phyloP scores from a whole-genome alignment of 768 basidiomycete species.

The Clitopilus hobsonii region DNA sequence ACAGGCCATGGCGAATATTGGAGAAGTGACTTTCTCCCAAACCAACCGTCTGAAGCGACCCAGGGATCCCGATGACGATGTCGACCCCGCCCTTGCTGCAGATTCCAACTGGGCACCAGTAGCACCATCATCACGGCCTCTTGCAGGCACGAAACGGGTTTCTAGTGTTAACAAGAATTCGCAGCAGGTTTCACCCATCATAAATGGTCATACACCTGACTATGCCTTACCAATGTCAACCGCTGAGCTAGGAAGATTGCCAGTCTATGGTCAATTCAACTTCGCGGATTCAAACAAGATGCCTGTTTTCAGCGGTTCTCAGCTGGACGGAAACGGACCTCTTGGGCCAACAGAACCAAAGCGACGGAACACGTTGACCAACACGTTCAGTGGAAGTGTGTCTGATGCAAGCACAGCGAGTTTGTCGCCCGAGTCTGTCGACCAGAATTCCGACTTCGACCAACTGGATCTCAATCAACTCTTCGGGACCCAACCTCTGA shows the following conservation, averaged over 20 bases:
- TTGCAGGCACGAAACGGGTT: constrained; percentile 24
- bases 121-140: constrained; percentile 10
- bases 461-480: background rate
- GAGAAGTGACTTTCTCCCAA: constrained; percentile 22
- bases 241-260: constrained; percentile 53
- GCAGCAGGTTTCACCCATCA: constrained; percentile 1
- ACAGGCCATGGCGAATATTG: constrained; percentile 29
- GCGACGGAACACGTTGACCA: background rate
- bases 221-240: constrained; percentile 50
- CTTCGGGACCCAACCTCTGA: background rate
- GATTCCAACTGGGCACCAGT: background rate
- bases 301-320: constrained; percentile 3
- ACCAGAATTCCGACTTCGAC: background rate
- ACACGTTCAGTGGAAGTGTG: background rate
- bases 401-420: background rate
- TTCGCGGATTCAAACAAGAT: constrained; percentile 23
- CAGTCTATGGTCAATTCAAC: constrained; percentile 38
- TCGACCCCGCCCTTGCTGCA: background rate
- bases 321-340: constrained; percentile 1
- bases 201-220: constrained; percentile 9
- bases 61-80: constrained; percentile 10
- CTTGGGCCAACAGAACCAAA: background rate
- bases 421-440: background rate
- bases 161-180: constrained; percentile 13
- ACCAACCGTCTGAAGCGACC: constrained; percentile 12